phyloP scores from a whole-genome alignment of 495 filamentous ascomycete species.

The Oidiodendron maius region DNA sequence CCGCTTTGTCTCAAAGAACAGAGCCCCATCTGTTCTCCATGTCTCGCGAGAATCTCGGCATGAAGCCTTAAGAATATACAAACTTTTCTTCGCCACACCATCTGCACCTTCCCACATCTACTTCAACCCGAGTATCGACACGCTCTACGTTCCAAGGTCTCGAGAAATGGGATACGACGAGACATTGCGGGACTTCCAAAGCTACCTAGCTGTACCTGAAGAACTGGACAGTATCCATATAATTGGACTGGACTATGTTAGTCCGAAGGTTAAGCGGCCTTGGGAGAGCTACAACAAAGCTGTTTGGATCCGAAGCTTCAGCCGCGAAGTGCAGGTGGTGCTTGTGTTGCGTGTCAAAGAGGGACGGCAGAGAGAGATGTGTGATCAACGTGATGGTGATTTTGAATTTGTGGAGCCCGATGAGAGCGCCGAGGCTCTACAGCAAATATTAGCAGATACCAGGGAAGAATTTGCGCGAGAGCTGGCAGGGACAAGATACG shows the following conservation, averaged over 20 bases:
- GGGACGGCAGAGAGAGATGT: background rate
- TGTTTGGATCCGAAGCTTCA: slow-evolving; percentile 36
- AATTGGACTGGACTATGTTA: slow-evolving; percentile 44
- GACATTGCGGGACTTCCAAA: slow-evolving; percentile 32
- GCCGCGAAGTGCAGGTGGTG: slow-evolving; percentile 30
- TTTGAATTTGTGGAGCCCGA: slow-evolving; percentile 8
- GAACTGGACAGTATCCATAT: slow-evolving; percentile 3
- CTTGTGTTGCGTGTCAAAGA: slow-evolving; percentile 25
- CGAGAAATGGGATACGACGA: slow-evolving; percentile 42
- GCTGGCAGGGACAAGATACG: no score
- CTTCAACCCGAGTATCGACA: background rate
- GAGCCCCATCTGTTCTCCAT: background rate
- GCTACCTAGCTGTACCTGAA: background rate
- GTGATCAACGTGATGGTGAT: slow-evolving; percentile 4
- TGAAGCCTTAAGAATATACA: background rate
- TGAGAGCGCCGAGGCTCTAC: slow-evolving; percentile 12
- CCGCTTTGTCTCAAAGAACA: background rate
- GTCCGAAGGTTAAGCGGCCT: slow-evolving; percentile 36
- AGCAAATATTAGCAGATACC: no score
- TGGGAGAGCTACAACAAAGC: slow-evolving; percentile 51
- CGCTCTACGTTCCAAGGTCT: slow-evolving; percentile 11
- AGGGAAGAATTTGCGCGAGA: no score
- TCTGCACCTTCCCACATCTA: background rate
- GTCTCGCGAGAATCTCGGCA: background rate
- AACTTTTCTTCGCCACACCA: background rate